Conservation (phyloP, 179 eudicot species). For the Silene coronaria region DNA sequence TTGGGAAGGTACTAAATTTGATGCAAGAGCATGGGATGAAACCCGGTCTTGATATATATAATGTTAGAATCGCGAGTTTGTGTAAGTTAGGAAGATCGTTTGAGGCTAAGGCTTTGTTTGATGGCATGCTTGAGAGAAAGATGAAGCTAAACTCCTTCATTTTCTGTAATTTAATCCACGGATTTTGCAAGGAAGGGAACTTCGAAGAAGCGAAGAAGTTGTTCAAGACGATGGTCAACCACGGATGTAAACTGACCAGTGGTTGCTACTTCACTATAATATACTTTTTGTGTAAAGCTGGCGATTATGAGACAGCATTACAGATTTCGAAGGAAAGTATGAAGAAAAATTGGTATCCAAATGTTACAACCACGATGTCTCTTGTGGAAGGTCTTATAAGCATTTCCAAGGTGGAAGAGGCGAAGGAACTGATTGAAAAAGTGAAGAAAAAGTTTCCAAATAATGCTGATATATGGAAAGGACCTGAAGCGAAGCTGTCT, state of each 20-base stretch:
- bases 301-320: slow-evolving; percentile 65
- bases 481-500: slow-evolving; percentile 55
- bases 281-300: slow-evolving; percentile 51
- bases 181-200: slow-evolving; percentile 68
- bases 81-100: slow-evolving; percentile 60
- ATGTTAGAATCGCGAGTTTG: slow-evolving; percentile 63
- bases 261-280: slow-evolving; percentile 65
- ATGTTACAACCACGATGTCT: slow-evolving; percentile 57
- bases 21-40: slow-evolving; percentile 49
- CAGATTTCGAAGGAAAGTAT: slow-evolving; percentile 50
- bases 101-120: slow-evolving; percentile 78
- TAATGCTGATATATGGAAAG: slow-evolving; percentile 52
- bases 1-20: slow-evolving; percentile 57
- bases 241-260: slow-evolving; percentile 42
- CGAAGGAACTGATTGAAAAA: slow-evolving; percentile 47
- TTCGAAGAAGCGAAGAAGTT: slow-evolving; percentile 60
- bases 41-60: slow-evolving; percentile 45
- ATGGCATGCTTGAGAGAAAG: slow-evolving; percentile 55
- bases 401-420: slow-evolving; percentile 61
- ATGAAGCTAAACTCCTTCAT: slow-evolving; percentile 50
- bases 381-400: slow-evolving; percentile 70
- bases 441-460: slow-evolving; percentile 61
- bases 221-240: slow-evolving; percentile 43
- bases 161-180: slow-evolving; percentile 57
- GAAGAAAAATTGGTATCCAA: slow-evolving; percentile 63